These are phyloP conservation scores for Rubia tinctorum DNA, from an alignment of 305 asterid species.

Conservation along the genomic window DNA sequence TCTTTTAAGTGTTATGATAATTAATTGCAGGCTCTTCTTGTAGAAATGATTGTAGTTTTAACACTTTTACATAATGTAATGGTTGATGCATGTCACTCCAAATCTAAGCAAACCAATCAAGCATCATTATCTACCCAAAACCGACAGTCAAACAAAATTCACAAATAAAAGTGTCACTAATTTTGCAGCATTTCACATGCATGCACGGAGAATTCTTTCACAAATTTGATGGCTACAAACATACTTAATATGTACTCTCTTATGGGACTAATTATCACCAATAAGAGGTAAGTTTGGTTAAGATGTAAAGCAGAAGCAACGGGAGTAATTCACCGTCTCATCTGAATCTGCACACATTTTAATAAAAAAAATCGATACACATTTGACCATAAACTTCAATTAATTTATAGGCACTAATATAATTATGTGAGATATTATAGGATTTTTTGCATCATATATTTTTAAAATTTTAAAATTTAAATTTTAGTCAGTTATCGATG, in stretches of 20 bases:
- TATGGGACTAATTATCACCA: neutral
- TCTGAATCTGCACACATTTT: too few relatives aligned
- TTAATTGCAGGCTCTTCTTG: neutral
- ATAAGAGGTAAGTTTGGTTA: neutral
- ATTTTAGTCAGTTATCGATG: too few relatives aligned
- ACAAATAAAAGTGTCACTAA: neutral
- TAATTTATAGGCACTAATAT: too few relatives aligned
- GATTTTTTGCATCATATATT: too few relatives aligned
- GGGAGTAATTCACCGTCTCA: too few relatives aligned
- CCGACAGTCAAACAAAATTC: neutral
- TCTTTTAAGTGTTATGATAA: neutral
- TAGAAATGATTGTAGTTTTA: neutral
- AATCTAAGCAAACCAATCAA: slow-evolving; percentile 3
- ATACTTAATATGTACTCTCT: neutral
- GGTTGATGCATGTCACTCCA: slow-evolving; percentile 1
- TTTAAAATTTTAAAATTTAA: too few relatives aligned
- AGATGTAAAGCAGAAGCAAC: slow-evolving; percentile 13
- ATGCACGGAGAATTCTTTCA: too few relatives aligned
- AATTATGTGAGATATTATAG: too few relatives aligned
- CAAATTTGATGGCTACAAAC: neutral
- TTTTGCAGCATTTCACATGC: neutral
- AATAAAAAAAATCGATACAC: too few relatives aligned
- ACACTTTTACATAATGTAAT: neutral
- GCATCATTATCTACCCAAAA: neutral
- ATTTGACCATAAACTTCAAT: too few relatives aligned